Evolutionary conservation across 371 early-diverging fungal species (phyloP).

Genomic region (Umbelopsis sp.): DNA sequence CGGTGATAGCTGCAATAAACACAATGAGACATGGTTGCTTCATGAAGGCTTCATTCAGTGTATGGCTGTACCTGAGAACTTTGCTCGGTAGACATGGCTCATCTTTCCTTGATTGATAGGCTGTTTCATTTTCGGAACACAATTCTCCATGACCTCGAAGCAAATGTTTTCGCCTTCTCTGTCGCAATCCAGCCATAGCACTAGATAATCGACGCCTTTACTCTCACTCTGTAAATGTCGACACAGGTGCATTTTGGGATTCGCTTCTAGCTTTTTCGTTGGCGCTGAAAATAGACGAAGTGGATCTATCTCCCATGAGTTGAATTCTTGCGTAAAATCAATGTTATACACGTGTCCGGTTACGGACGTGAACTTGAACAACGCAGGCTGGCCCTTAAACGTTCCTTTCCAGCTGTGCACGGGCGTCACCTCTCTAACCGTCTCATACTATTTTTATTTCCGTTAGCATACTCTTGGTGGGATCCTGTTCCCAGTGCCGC

Average conservation of each 20-base stretch:
- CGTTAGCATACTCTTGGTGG: not conserved
- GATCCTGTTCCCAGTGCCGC: not conserved
- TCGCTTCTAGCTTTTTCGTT: constrained; percentile 48
- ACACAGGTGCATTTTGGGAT: constrained; percentile 53
- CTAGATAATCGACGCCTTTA: constrained; percentile 53
- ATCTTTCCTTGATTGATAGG: constrained; percentile 29
- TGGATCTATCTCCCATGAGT: constrained; percentile 57
- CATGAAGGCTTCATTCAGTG: too few species aligned
- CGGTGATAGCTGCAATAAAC: constrained; percentile 47
- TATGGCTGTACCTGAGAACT: constrained; percentile 52
- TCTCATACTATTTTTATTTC: constrained; percentile 29
- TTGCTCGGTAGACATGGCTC: constrained; percentile 52
- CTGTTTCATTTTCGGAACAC: constrained; percentile 36
- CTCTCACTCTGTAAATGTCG: constrained; percentile 46
- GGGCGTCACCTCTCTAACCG: constrained; percentile 40
- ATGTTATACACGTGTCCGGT: constrained; percentile 50
- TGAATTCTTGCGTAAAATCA: constrained; percentile 53
- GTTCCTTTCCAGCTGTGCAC: constrained; percentile 53
- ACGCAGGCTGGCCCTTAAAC: constrained; percentile 39
- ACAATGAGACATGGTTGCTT: not conserved
- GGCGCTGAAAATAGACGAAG: constrained; percentile 43
- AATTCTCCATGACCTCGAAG: constrained; percentile 59
- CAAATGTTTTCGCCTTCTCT: constrained; percentile 82
- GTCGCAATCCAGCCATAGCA: constrained; percentile 80
- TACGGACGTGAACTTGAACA: constrained; percentile 50